A percentile compares a stretch with the other conserved stretches of the same genome.
These are phyloP conservation scores for Paecilomyces variotii DNA, from an alignment of 2,329 filamentous ascomycete species.

Conservation along the genomic window DNA sequence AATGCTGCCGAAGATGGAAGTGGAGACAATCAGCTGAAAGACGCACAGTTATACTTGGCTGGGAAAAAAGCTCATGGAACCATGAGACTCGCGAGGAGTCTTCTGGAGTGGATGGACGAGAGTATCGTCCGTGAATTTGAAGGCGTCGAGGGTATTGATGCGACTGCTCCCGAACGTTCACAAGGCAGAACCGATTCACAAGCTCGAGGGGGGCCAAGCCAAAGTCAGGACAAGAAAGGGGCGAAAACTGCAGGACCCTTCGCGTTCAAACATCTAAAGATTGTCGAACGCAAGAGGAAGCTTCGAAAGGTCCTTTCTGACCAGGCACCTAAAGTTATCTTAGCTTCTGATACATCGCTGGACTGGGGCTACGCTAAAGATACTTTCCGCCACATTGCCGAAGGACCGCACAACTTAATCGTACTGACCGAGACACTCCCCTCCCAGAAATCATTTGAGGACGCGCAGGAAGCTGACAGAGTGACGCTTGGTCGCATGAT, in stretches of 20 bases:
- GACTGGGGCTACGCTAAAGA: conserved; percentile 94
- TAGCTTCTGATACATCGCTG: conserved; percentile 81
- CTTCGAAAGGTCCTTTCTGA: conserved; percentile 60
- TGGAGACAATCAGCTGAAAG: conserved; percentile 43
- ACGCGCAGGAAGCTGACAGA: conserved; percentile 25
- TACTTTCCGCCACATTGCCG: conserved; percentile 64
- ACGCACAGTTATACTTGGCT: conserved; percentile 65
- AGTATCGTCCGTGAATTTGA: conserved; percentile 89
- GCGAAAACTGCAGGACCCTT: conserved; percentile 60
- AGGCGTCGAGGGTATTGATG: conserved; percentile 42
- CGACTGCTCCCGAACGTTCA: conserved; percentile 21
- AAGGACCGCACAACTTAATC: conserved; percentile 72
- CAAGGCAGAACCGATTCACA: conserved; percentile 37
- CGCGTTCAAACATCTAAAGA: conserved; percentile 76
- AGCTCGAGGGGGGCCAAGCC: conserved; percentile 20
- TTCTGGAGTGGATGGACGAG: conserved; percentile 99
- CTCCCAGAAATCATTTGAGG: conserved; percentile 15
- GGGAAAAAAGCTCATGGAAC: conserved; percentile 81
- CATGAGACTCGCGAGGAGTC: conserved; percentile 83
- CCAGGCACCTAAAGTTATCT: conserved; percentile 60
- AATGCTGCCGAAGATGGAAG: conserved; percentile 50
- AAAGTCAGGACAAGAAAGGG: conserved; percentile 29
- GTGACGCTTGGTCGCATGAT: conserved; percentile 64
- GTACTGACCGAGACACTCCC: conserved; percentile 68
- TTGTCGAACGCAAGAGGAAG: conserved; percentile 75